Evolutionary conservation across 441 rosid species (phyloP).

Genomic region (Pelargonium australe): DNA sequence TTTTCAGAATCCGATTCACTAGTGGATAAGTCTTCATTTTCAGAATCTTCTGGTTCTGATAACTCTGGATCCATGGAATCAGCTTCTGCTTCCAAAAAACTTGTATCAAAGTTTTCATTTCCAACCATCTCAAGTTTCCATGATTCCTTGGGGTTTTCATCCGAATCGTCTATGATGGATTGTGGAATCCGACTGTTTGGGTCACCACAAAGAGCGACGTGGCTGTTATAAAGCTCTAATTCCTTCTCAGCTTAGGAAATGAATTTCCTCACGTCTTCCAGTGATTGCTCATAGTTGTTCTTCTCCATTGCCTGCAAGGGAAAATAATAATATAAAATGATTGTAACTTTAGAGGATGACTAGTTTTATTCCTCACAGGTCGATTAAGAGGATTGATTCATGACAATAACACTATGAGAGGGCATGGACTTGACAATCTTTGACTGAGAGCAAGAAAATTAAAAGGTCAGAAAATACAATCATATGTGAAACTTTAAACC

Average conservation of each 20-base stretch:
- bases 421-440: not conserved
- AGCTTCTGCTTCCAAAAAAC: slow-evolving; percentile 28
- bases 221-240: slow-evolving; percentile 64
- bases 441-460: not conserved
- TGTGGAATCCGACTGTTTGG: slow-evolving; percentile 48
- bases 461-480: not conserved
- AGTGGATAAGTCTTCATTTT: slow-evolving; percentile 22
- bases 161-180: slow-evolving; percentile 38
- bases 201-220: slow-evolving; percentile 59
- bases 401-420: not conserved
- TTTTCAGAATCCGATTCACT: slow-evolving; percentile 35
- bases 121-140: slow-evolving; percentile 16
- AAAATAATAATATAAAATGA: not conserved
- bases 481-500: not conserved
- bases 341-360: not conserved
- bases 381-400: not conserved
- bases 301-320: slow-evolving; percentile 66
- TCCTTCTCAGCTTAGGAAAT: slow-evolving; percentile 72
- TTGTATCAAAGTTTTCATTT: slow-evolving; percentile 21
- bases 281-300: slow-evolving; percentile 83
- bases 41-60: slow-evolving; percentile 31
- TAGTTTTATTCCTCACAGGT: not conserved
- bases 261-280: slow-evolving; percentile 67
- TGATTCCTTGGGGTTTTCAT: slow-evolving; percentile 25
- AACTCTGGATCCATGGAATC: slow-evolving; percentile 25